Base-by-base conservation (phyloP, 2,329 filamentous ascomycete genomes). In the Penicillium sp. region DNA sequence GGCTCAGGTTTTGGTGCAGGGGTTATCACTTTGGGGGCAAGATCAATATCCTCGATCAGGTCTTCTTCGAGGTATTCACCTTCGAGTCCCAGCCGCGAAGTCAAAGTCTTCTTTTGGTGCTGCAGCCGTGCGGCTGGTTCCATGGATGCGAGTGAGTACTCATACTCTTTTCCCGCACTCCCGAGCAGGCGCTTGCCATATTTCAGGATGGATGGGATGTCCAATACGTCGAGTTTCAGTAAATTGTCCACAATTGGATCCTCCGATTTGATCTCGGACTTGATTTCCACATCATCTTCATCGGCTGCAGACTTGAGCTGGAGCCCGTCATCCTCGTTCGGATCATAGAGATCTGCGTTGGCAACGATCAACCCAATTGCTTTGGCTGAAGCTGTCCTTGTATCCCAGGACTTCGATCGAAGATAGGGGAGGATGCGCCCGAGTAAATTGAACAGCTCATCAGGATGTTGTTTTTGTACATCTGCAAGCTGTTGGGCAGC, bases 381-480 rank as follows among this genome's bases (percentile, higher is more conserved):
- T 72, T 92, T 95, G 60, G 92, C 90, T 39, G 95, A 88, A 46
- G 93, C 95, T 53, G 87, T 91, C 60, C 95, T 80, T 22, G 93
- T 99, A 66, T 99, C 93, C 93, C 93, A 99, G 66, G 91, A 92
- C 69, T 92, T 95, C 60, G 93, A 92, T 50, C 89, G 84, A 27
- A 99, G 79, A 70, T 96, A 99, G 1, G 93, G 92, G n/a, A 99
- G 85, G 28, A 99, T 91, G 53, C 92, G 81, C 27, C 89, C 92
- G 11, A 99, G 80, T 6, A 99, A 80, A 66, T 97, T 96, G 74
- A 97, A 97, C 1, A 99, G 78, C 70, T 99, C 95, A 73, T 99
- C 92, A 0, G 93, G 93, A 64, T 97, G 93, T 70, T 93, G 88
- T 69, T 96, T 97, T 73, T 99, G 95, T 71, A 95, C 93, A 73